Percentiles rank a stretch among this genome's conserved stretches.
Conservation (phyloP, 192 early-diverging fungal genomes). For the Funneliformis geosporum region DNA sequence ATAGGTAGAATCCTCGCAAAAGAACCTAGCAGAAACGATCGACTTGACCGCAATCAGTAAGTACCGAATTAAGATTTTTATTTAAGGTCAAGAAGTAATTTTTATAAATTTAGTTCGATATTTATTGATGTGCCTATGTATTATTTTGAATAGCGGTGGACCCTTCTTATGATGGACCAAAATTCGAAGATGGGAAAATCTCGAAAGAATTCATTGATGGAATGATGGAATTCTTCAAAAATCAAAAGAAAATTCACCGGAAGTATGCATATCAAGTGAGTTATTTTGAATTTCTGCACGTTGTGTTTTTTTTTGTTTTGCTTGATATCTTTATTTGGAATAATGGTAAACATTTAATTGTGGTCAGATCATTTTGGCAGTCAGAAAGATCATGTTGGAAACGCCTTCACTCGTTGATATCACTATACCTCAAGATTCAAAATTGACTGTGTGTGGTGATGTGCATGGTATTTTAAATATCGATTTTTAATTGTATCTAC, state of each 20-base stretch:
- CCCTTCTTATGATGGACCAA: constrained; percentile 83
- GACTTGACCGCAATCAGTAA: constrained; percentile 67
- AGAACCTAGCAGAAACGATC: constrained; percentile 49
- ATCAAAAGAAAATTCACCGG: constrained; percentile 88
- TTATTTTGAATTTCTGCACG: not conserved
- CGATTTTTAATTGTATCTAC: not conserved
- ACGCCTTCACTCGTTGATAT: constrained; percentile 86
- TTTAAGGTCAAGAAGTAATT: not conserved
- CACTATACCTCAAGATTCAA: constrained; percentile 66
- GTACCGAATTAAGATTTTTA: constrained; percentile 34
- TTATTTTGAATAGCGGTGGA: constrained; percentile 46
- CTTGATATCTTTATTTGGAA: not conserved
- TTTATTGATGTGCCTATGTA: not conserved
- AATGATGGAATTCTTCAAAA: constrained; percentile 77
- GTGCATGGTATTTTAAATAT: constrained; percentile 70
- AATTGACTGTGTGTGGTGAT: constrained; percentile 95
- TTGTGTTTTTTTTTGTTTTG: not conserved
- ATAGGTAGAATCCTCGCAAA: constrained; percentile 39
- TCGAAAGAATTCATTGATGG: constrained; percentile 77
- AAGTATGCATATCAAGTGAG: constrained; percentile 81
- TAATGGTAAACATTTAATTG: not conserved
- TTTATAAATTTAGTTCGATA: not conserved
- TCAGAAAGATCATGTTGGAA: constrained; percentile 72
- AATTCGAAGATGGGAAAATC: constrained; percentile 69
- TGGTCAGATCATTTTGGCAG: constrained; percentile 71